Conservation (phyloP, 257 asterid genomes). For the Nicotiana undulata region DNA sequence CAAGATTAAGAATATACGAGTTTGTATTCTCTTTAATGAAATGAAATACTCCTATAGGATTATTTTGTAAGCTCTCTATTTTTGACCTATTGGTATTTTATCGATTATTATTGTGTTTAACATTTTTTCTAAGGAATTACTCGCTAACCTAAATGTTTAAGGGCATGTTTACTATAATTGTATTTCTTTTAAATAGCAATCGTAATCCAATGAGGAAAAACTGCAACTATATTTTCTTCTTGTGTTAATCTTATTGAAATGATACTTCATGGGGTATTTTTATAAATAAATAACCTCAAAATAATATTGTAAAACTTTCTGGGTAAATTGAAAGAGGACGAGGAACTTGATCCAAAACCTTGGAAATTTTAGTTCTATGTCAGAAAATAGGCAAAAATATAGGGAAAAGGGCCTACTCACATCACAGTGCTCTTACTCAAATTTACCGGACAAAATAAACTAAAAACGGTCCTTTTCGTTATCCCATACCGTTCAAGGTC, state of each 20-base stretch:
- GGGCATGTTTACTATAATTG: too few species aligned
- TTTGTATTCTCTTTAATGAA: too few species aligned
- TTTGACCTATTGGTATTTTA: not conserved
- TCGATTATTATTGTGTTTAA: not conserved
- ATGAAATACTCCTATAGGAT: too few species aligned
- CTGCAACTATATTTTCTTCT: not conserved
- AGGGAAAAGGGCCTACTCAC: not conserved
- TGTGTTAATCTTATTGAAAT: not conserved
- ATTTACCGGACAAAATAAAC: not conserved
- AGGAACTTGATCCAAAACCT: not conserved
- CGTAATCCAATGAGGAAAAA: not conserved
- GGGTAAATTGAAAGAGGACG: too few species aligned
- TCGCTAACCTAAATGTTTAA: not conserved
- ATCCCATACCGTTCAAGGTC: too few species aligned
- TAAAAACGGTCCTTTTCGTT: not conserved
- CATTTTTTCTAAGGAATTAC: too few species aligned
- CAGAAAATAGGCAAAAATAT: not conserved
- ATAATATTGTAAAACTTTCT: too few species aligned
- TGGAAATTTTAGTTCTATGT: not conserved
- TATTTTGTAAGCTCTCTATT: too few species aligned
- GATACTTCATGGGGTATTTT: too few species aligned
- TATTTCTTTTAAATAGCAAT: not conserved
- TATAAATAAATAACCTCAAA: not conserved
- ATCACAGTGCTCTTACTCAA: not conserved
- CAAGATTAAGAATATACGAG: too few species aligned